Conservation (phyloP, 176 grass and related monocot genomes). For the Stipa capillata region DNA sequence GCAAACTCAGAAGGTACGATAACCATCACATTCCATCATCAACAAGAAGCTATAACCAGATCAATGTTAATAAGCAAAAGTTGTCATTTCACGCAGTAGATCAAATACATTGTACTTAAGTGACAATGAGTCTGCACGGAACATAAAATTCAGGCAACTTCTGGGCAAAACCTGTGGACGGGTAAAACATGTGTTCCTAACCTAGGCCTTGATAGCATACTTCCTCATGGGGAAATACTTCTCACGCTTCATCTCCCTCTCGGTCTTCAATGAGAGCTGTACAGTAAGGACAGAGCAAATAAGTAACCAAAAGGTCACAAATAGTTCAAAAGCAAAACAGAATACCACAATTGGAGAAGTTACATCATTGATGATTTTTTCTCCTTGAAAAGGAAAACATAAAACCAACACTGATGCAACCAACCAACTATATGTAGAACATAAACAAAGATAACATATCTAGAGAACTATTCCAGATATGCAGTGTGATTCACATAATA, state of each 20-base stretch:
- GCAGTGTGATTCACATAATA: background rate
- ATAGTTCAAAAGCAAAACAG: background rate
- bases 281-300: background rate
- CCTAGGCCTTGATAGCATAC: constrained; percentile 72
- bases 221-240: constrained; percentile 84
- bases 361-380: background rate
- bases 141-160: constrained; percentile 15
- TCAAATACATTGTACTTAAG: constrained; percentile 20
- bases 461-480: background rate
- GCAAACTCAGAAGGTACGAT: background rate
- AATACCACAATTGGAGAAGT: background rate
- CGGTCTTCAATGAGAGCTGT: constrained; percentile 56
- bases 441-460: background rate
- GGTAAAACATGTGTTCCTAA: background rate
- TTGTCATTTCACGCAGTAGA: background rate
- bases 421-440: background rate
- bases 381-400: background rate
- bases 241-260: constrained; percentile 65
- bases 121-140: background rate
- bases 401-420: background rate
- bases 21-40: background rate
- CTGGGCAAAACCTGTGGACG: constrained; percentile 15
- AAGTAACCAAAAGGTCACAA: background rate
- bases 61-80: background rate
- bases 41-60: background rate